Conservation (phyloP, 345 rosid genomes). For the Garcia nutans region DNA sequence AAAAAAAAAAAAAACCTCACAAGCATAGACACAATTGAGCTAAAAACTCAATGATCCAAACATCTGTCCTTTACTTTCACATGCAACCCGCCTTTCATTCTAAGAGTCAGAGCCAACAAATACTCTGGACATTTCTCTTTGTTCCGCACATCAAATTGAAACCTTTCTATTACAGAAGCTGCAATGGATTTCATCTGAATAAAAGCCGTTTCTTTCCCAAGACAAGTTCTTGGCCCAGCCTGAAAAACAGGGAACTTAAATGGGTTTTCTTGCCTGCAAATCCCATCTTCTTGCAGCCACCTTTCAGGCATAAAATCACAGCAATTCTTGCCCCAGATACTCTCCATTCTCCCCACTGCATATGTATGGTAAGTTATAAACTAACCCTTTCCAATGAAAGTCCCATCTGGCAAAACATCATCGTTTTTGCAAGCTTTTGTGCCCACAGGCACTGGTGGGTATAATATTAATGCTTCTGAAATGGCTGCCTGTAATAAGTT, state of each 20-base stretch:
- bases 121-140: conserved; percentile 14
- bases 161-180: conserved; percentile 20
- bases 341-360: conserved; percentile 27
- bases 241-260: conserved; percentile 22
- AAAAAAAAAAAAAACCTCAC: no score
- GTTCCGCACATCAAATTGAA: conserved; percentile 3
- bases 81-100: conserved; percentile 18
- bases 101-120: conserved; percentile 19
- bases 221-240: conserved; percentile 28
- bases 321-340: conserved; percentile 24
- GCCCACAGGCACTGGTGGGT: conserved; percentile 25
- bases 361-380: conserved; percentile 11
- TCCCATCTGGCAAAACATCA: conserved; percentile 23
- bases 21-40: no score
- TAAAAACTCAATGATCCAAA: no score
- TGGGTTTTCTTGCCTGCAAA: conserved; percentile 9
- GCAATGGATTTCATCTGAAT: conserved; percentile 28
- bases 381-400: conserved; percentile 5
- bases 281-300: conserved; percentile 21
- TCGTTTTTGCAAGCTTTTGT: conserved; percentile 6
- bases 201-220: conserved; percentile 23
- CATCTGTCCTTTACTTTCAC: no score
- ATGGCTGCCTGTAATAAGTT: conserved; percentile 14
- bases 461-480: conserved; percentile 25
- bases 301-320: conserved; percentile 21